Conservation (phyloP, 2,329 filamentous ascomycete species). For the Rachicladosporium sp. region DNA sequence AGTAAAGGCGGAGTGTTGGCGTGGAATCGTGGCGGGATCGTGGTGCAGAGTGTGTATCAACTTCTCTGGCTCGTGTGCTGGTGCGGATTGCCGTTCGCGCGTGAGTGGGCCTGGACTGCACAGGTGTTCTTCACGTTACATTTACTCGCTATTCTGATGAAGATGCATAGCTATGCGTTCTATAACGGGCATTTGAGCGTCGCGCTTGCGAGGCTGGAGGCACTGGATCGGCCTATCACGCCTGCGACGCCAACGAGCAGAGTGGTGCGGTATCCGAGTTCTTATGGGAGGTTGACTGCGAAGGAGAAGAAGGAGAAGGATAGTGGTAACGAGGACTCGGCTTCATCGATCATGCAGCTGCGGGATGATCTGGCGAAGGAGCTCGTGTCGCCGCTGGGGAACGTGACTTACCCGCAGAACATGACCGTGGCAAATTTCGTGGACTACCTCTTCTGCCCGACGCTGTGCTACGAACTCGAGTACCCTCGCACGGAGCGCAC, state of each 20-base stretch:
- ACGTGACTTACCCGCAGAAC: constrained; percentile 81
- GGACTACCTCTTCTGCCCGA: constrained; percentile 85
- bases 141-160: constrained; percentile 87
- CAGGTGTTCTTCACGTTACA: constrained; percentile 92
- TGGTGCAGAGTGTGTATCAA: constrained; percentile 74
- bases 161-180: constrained; percentile 97
- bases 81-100: constrained; percentile 63
- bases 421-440: constrained; percentile 69
- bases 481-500: constrained; percentile 71
- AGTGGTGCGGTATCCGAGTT: constrained; percentile 56
- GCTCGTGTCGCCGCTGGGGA: constrained; percentile 79
- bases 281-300: constrained; percentile 1
- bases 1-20: constrained; percentile 42
- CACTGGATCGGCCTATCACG: constrained; percentile 57
- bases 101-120: constrained; percentile 92
- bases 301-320: constrained; percentile 25
- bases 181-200: constrained; percentile 94
- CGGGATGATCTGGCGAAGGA: constrained; percentile 82
- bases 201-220: constrained; percentile 66
- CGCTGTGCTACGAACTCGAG: constrained; percentile 93
- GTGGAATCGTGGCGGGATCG: constrained; percentile 69
- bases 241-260: constrained; percentile 34
- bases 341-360: constrained; percentile 46
- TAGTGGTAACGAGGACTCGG: constrained; percentile 27
- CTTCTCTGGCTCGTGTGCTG: constrained; percentile 66